These are phyloP conservation scores for Friedmanniomyces endolithicus DNA, from an alignment of 495 filamentous ascomycete species.

Conservation along the genomic window DNA sequence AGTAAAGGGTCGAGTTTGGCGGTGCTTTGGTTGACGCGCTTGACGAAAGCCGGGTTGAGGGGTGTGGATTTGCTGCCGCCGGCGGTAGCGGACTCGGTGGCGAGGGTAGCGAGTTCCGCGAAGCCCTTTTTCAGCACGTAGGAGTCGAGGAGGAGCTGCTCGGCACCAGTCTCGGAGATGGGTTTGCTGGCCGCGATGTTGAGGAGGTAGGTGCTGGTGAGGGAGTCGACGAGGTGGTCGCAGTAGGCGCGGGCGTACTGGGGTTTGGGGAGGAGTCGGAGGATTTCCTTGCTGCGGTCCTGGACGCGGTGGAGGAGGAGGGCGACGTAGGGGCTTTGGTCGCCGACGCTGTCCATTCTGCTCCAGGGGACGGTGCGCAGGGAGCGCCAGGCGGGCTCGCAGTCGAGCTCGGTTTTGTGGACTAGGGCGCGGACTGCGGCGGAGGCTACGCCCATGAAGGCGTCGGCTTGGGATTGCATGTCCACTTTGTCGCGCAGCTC, in stretches of 20 bases:
- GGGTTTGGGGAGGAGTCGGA: conserved; percentile 72
- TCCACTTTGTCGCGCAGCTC: conserved; percentile 65
- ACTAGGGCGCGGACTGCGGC: conserved; percentile 77
- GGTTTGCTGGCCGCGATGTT: conserved; percentile 83
- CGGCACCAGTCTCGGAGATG: conserved; percentile 86
- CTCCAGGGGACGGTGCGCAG: conserved; percentile 97
- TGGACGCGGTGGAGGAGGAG: conserved; percentile 66
- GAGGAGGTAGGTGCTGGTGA: conserved; percentile 63
- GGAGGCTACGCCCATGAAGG: conserved; percentile 89
- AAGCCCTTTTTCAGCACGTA: conserved; percentile 83
- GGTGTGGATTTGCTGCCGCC: too few species aligned
- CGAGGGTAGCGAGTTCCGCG: conserved; percentile 50
- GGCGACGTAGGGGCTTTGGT: conserved; percentile 83
- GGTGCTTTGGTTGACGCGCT: conserved; percentile 76
- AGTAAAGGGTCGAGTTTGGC: conserved; percentile 80
- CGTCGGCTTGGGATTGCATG: conserved; percentile 80
- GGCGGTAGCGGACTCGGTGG: conserved; percentile 33
- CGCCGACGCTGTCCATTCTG: conserved; percentile 84
- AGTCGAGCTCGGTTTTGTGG: conserved; percentile 63
- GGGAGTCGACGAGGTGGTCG: conserved; percentile 79
- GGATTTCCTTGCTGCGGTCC: conserved; percentile 53
- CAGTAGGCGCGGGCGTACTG: conserved; percentile 91
- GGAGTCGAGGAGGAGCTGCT: conserved; percentile 92
- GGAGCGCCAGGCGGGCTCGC: conserved; percentile 84
- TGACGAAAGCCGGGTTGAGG: conserved; percentile 50